phyloP scores from a whole-genome alignment of 495 filamentous ascomycete genomes.

The Emericellopsis terricola region DNA sequence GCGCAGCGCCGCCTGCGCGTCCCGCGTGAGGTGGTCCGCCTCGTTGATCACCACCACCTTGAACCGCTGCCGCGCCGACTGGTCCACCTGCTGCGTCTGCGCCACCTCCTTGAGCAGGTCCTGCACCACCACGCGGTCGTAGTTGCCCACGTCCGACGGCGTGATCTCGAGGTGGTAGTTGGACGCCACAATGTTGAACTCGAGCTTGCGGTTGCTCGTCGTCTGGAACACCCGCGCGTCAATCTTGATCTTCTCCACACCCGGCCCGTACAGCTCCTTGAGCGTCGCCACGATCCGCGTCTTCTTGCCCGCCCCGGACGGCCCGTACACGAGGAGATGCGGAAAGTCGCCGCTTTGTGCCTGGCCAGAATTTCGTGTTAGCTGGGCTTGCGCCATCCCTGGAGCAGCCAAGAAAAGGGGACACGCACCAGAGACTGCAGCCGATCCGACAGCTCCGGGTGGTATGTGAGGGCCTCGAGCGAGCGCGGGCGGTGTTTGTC shows the following conservation, averaged over 20 bases:
- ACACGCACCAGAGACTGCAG: conserved; percentile 64
- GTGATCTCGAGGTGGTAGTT: conserved; percentile 98
- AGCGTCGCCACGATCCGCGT: conserved; percentile 88
- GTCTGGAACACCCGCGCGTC: conserved; percentile 93
- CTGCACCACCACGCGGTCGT: conserved; percentile 88
- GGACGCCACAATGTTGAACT: conserved; percentile 95
- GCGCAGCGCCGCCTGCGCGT: conserved; percentile 88
- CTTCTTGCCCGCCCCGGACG: conserved; percentile 93
- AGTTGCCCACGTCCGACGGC: conserved; percentile 89
- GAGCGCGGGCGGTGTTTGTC: conserved; percentile 87
- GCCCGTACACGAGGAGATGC: conserved; percentile 90
- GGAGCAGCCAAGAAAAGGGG: neutral
- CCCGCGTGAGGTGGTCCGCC: conserved; percentile 84
- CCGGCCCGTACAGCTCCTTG: conserved; percentile 79
- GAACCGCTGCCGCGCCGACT: conserved; percentile 73
- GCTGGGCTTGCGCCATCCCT: neutral
- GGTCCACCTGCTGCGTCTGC: conserved; percentile 94
- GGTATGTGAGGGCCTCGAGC: conserved; percentile 75
- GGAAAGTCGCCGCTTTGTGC: conserved; percentile 95
- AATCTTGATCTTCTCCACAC: conserved; percentile 95
- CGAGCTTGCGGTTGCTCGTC: conserved; percentile 83
- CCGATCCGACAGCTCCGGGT: conserved; percentile 71
- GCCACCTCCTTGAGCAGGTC: conserved; percentile 95
- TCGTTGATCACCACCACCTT: conserved; percentile 99
- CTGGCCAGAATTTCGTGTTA: conserved; percentile 25